Base-by-base conservation (phyloP, 345 rosid genomes). In the Syzygium aqueum region DNA sequence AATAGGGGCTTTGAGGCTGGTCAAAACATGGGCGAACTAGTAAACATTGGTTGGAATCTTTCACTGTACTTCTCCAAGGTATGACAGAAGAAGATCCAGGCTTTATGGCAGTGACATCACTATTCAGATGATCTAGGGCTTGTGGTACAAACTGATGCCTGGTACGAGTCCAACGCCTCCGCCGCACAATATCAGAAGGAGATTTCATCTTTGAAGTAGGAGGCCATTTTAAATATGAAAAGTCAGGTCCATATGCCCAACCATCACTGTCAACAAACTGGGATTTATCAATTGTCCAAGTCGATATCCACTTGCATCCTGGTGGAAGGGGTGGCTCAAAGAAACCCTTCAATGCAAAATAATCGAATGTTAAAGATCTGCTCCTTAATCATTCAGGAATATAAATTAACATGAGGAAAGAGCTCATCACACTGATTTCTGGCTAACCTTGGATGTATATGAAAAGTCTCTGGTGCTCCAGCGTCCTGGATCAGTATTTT, bases 41-140 rank as follows among this genome's bases (percentile, higher is more conserved):
- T 88, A 97, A 89, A 92, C 93, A 94, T 82, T 94, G 94, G 43
- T 94, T 94, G 78, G 96, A 93, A 90, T 88, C 93, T 89, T 89
- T 95, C 52, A 93, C 93, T 90, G 93, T 92, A 92, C 96, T 94
- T 90, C 92, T 92, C 96, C 99, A 96, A 85, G 99, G 99, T 90
- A 97, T 90, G 86, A 94, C 93, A 89, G 92, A 88, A 63, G 98
- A 95, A 88, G 95, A 94, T 85, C 95, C 94, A 86, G 98, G 96
- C 88, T 87, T 89, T 90, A 96, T 37, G 87, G 91, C 73, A 89
- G 93, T 86, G 51, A 86, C 83, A 54, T 87, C 90, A 53, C 86
- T 84, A 85, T 89, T 87, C 51, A 77, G 27, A 61, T 57, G 63
- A 84, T 85, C 57, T 77, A 63, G 86, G 83, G 88, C 89, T 85